phyloP scores from a whole-genome alignment of 2,329 filamentous ascomycete species.

The Fusarium sublunatum region DNA sequence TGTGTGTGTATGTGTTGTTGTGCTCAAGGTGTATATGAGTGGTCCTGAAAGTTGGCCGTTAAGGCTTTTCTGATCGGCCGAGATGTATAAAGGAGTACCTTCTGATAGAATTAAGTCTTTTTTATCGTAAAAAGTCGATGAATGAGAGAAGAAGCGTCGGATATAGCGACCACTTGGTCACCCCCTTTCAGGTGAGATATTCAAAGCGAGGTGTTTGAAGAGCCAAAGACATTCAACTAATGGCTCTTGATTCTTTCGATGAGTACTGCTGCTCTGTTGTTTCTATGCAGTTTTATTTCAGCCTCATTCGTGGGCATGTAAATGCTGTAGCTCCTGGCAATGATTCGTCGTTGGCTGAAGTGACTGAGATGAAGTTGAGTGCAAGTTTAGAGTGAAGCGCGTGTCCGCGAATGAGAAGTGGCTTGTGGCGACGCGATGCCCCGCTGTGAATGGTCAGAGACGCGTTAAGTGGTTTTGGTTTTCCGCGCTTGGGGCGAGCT shows the following conservation, averaged over 20 bases:
- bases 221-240: background rate
- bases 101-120: background rate
- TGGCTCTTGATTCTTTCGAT: background rate
- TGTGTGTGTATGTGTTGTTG: background rate
- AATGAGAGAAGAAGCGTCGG: background rate
- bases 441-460: slow-evolving; percentile 40
- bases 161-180: slow-evolving; percentile 36
- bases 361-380: slow-evolving; percentile 13
- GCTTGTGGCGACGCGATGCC: slow-evolving; percentile 44
- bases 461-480: slow-evolving; percentile 46
- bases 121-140: background rate
- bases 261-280: background rate
- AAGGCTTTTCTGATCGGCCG: background rate
- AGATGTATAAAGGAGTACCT: background rate
- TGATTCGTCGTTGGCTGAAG: slow-evolving; percentile 10
- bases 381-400: slow-evolving; percentile 40
- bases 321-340: slow-evolving; percentile 4
- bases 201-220: background rate
- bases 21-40: background rate
- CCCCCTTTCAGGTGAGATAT: slow-evolving; percentile 13
- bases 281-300: background rate
- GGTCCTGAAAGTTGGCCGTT: slow-evolving; percentile 2
- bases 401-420: slow-evolving; percentile 31
- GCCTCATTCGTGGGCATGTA: background rate
- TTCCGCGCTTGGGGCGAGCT: slow-evolving; percentile 9